phyloP scores from a whole-genome alignment of 2,329 filamentous ascomycete genomes.

The Colletotrichum musicola region DNA sequence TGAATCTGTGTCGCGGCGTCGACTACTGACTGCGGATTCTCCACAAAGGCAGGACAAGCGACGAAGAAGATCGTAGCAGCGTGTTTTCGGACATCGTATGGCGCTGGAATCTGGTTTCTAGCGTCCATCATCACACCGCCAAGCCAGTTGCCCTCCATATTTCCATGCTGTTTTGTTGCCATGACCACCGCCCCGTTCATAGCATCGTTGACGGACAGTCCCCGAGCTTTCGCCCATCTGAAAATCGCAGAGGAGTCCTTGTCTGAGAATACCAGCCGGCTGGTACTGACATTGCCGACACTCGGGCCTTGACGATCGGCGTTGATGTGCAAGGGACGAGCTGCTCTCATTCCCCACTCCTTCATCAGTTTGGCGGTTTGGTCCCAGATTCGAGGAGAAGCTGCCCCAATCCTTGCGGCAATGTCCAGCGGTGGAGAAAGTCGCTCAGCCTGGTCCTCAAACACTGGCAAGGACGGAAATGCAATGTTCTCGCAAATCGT shows the following conservation, averaged over 20 bases:
- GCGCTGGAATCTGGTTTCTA: background rate
- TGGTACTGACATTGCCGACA: background rate
- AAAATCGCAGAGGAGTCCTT: background rate
- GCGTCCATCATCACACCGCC: conserved; percentile 3
- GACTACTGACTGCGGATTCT: background rate
- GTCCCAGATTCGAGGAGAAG: background rate
- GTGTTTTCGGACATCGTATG: background rate
- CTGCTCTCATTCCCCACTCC: conserved; percentile 1
- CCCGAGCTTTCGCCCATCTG: background rate
- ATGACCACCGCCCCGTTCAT: conserved; percentile 3
- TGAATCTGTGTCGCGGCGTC: conserved; percentile 4
- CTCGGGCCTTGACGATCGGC: conserved; percentile 8
- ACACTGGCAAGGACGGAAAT: background rate
- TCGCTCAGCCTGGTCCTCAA: conserved; percentile 4
- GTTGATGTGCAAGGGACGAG: background rate
- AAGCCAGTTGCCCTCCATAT: conserved; percentile 6
- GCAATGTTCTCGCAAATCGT: background rate
- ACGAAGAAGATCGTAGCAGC: conserved; percentile 10
- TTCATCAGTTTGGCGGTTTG: background rate
- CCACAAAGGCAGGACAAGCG: background rate
- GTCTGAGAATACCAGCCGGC: background rate
- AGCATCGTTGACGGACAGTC: conserved; percentile 8
- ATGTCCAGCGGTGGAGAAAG: conserved; percentile 14
- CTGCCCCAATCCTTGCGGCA: background rate
- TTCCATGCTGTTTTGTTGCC: background rate